These are phyloP conservation scores for Tilletia indica DNA, from an alignment of 1,284 basidiomycete species.

Conservation along the genomic window DNA sequence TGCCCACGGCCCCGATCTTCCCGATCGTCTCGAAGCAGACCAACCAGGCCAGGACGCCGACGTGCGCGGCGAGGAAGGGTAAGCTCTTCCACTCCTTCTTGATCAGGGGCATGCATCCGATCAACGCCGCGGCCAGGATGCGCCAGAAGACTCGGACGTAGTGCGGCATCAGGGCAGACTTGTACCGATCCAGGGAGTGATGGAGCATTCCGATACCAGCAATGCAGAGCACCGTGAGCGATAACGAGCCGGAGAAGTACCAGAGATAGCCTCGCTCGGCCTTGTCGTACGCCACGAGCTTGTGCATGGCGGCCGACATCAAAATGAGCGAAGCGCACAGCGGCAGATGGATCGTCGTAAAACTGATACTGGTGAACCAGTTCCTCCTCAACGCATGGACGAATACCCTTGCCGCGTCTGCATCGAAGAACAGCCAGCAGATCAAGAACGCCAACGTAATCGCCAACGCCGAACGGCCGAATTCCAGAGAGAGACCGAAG, in stretches of 20 bases:
- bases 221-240: slow-evolving; percentile 35
- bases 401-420: slow-evolving; percentile 47
- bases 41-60: slow-evolving; percentile 31
- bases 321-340: slow-evolving; percentile 48
- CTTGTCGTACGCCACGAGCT: slow-evolving; percentile 30
- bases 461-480: slow-evolving; percentile 41
- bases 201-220: slow-evolving; percentile 46
- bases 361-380: slow-evolving; percentile 47
- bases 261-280: slow-evolving; percentile 37
- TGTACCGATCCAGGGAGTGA: slow-evolving; percentile 39
- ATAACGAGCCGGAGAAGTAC: slow-evolving; percentile 45
- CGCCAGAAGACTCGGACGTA: slow-evolving; percentile 37
- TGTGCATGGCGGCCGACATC: slow-evolving; percentile 33
- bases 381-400: slow-evolving; percentile 53
- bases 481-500: slow-evolving; percentile 24
- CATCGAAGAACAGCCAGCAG: slow-evolving; percentile 48
- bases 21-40: slow-evolving; percentile 50
- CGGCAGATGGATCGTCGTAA: slow-evolving; percentile 51
- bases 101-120: slow-evolving; percentile 41
- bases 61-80: slow-evolving; percentile 34
- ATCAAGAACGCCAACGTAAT: slow-evolving; percentile 47
- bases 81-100: slow-evolving; percentile 32
- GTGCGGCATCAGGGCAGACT: slow-evolving; percentile 39
- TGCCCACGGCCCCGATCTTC: slow-evolving; percentile 48
- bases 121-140: slow-evolving; percentile 31